These are phyloP conservation scores for Talaromyces sp. DNA, from an alignment of 2,329 filamentous ascomycete genomes.

Conservation along the genomic window DNA sequence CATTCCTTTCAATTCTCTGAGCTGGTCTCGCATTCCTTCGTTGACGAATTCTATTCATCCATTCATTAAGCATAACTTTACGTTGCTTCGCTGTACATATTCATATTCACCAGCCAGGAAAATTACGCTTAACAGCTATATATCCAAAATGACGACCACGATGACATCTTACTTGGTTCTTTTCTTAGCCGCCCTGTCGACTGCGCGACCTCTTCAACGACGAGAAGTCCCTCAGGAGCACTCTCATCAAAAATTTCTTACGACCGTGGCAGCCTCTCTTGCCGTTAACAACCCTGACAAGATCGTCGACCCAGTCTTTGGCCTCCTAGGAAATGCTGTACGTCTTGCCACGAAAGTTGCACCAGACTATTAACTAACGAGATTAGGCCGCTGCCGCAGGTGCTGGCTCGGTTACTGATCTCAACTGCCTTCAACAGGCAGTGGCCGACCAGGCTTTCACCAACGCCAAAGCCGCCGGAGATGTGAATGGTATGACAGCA, in stretches of 20 bases:
- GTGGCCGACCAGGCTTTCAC: slow-evolving; percentile 59
- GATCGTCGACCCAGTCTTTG: slow-evolving; percentile 51
- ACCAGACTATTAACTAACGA: neutral
- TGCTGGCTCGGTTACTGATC: slow-evolving; percentile 48
- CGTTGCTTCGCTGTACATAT: neutral
- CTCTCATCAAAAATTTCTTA: slow-evolving; percentile 51
- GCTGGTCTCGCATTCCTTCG: slow-evolving; percentile 10
- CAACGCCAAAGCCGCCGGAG: slow-evolving; percentile 53
- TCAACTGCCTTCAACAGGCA: slow-evolving; percentile 59
- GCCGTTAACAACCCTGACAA: slow-evolving; percentile 47
- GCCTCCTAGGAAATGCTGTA: slow-evolving; percentile 47
- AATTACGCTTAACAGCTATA: neutral
- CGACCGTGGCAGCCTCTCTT: slow-evolving; percentile 44
- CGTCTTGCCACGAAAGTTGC: neutral
- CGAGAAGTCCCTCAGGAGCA: slow-evolving; percentile 59
- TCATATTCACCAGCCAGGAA: neutral
- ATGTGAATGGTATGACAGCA: slow-evolving; percentile 54
- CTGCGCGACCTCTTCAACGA: slow-evolving; percentile 4
- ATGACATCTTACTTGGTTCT: neutral
- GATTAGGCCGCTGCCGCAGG: slow-evolving; percentile 47
- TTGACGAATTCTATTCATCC: neutral
- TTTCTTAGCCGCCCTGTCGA: slow-evolving; percentile 8
- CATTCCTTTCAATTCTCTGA: neutral
- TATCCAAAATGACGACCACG: neutral
- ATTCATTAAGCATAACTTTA: neutral